Evolutionary conservation across 202 grass and related monocot species (phyloP).

Genomic region (Zoysia matrella): DNA sequence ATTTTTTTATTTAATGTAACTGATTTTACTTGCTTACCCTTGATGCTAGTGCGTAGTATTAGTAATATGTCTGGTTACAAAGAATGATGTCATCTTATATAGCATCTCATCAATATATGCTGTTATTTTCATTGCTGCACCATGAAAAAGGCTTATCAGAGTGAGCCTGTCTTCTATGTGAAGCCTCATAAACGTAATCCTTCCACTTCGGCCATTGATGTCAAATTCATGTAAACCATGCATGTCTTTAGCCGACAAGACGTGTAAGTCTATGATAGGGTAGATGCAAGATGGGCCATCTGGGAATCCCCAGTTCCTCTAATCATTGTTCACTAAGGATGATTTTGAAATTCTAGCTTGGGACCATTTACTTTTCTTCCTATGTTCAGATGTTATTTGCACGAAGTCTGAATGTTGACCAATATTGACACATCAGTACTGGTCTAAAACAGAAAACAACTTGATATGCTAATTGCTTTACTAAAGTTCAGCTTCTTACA

Average conservation of each 20-base stretch:
- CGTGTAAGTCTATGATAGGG: background rate
- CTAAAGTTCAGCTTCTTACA: background rate
- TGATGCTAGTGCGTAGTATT: background rate
- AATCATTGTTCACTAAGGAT: background rate
- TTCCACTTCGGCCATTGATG: background rate
- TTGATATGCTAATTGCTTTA: background rate
- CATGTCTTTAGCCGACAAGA: background rate
- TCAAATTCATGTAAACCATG: background rate
- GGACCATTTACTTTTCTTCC: background rate
- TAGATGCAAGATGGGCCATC: background rate
- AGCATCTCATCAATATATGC: background rate
- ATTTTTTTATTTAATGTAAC: background rate
- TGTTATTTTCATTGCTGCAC: slow-evolving; percentile 10
- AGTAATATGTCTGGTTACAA: slow-evolving; percentile 18
- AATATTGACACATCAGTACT: background rate
- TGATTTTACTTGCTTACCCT: slow-evolving; percentile 4
- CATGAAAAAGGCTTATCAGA: background rate
- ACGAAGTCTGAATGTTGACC: background rate
- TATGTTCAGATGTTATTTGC: background rate
- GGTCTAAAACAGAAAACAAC: background rate
- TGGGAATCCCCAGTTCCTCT: background rate
- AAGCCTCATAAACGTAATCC: slow-evolving; percentile 17
- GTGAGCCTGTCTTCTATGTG: background rate
- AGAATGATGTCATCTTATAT: slow-evolving; percentile 1
- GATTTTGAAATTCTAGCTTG: slow-evolving; percentile 23